Base-by-base conservation (phyloP, 306 rosid species). In the Chamaecrista fasciculata region DNA sequence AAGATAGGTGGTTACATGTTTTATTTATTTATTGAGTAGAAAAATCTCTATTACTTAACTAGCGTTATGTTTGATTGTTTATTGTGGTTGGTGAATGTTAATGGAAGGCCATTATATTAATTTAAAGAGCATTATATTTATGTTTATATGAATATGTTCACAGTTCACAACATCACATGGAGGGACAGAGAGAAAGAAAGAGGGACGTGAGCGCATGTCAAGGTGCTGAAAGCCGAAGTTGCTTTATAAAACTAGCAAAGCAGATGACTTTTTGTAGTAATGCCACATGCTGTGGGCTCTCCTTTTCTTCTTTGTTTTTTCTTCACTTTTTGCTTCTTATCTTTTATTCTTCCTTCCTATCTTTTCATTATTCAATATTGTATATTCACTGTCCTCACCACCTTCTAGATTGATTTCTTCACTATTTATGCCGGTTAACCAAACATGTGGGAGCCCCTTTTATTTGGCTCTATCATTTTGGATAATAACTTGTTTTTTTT, bases 251-350 rank as follows among this genome's bases (percentile, higher is more conserved):
- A 3, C 33, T 24, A 33, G 2, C 4, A 18, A 42, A 62, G 47
- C 15, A 19, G 67, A 59, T 29, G 71, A 75, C 68, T 79, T 79
- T 48, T 70, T 9, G 68, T 23, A 11, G 51, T 28, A 57, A 70
- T 9, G 65, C 20, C 88, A 82, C 89, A 80, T 84, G 91, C 15
- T 9, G 59, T 31, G 78, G 80, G 76, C 24, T 49, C 85, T 50
- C 56, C 40, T 39, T 33, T 33, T 33, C 6, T 53, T 37, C 71
- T 50, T 8, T n/a, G 21, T 7, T 37, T 12, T 37, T 37, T 37
- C 65, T 9, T 37, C 5, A 1, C 2, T 26, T 20, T 0, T 4
- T 8, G 14, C 5, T 47, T 2, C 19, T 15, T 40, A 11, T 40
- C 46, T 40, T n/a, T n/a, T n/a, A n/a, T 0, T 40, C 12, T 37